Evolutionary conservation across 495 filamentous ascomycete species (phyloP), one percentile per base, ranked within the genome.

Genomic region (Penicillium taxi): DNA sequence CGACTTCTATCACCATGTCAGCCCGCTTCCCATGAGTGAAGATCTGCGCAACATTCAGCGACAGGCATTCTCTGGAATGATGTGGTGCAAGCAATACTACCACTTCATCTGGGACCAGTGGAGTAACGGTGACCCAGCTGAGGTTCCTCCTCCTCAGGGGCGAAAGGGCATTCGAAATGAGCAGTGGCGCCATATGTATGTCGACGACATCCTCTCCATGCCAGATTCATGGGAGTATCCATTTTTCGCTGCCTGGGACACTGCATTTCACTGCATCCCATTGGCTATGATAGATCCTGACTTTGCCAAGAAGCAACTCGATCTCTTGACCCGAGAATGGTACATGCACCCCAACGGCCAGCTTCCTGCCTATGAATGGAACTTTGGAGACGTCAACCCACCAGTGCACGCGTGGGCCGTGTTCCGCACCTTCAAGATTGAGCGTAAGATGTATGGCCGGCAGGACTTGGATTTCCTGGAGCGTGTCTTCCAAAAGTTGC

Each of bases 291-390:
- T 96, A 35, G 90, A 96, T 45, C 90, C 90, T 0, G 90, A 95
- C 19, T 95, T 94, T 45, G 89, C 90, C 12, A 96, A 96, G 74
- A 94, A 93, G 66, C 90, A 96, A 58, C 74, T 96, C 14, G 90
- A 96, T 57, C 65, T 96, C 11, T 82, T 96, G 47, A 96, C 90
- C 7, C 73, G 90, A 41, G 90, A 96, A 65, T 96, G 90, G 90
- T 96, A 96, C 69, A 95, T 94, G 82, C 90, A 96, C 67, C 90
- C 90, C 12, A 96, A 96, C 50, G 90, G 90, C 28, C 90, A 96
- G 61, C 67, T 96, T 31, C 82, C 85, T 17, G 75, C 78, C 5
- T 96, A 96, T 45, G 91, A 96, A 60, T 96, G 90, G 90, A 96
- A 96, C 56, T 96, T 96, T 67, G 79, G 88, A 33, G 90, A 96